Evolutionary conservation across 2,329 filamentous ascomycete genomes (phyloP).

Genomic region (Aureobasidium leucospermi): DNA sequence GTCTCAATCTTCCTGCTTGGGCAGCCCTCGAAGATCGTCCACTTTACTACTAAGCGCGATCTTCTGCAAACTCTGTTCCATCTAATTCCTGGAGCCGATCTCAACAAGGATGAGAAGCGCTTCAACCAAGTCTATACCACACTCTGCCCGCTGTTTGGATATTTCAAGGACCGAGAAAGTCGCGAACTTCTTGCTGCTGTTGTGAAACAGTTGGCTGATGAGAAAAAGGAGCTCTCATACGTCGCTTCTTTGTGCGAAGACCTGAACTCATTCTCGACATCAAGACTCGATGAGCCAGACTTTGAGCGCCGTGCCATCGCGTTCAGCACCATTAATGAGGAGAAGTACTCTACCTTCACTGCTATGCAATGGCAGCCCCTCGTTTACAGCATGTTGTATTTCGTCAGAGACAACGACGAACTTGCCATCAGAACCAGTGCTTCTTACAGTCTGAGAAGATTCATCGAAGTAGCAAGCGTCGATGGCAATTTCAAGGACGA

Average conservation of each 20-base stretch:
- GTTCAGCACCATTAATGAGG: slow-evolving; percentile 63
- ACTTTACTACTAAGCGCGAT: slow-evolving; percentile 71
- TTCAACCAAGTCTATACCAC: slow-evolving; percentile 63
- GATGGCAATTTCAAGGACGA: slow-evolving; percentile 36
- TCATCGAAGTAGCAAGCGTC: slow-evolving; percentile 56
- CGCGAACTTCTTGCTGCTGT: slow-evolving; percentile 67
- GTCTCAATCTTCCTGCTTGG: slow-evolving; percentile 75
- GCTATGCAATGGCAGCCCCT: slow-evolving; percentile 78
- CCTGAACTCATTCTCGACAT: slow-evolving; percentile 70
- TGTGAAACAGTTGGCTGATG: slow-evolving; percentile 60
- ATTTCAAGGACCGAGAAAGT: slow-evolving; percentile 76
- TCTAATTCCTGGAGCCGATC: slow-evolving; percentile 62
- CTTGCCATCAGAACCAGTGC: slow-evolving; percentile 79
- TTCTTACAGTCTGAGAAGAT: slow-evolving; percentile 69
- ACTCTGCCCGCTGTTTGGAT: slow-evolving; percentile 75
- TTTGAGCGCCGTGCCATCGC: slow-evolving; percentile 75
- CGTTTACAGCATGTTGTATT: slow-evolving; percentile 83
- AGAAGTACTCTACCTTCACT: slow-evolving; percentile 53
- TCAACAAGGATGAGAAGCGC: slow-evolving; percentile 50
- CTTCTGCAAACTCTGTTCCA: slow-evolving; percentile 73
- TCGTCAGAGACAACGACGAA: slow-evolving; percentile 78
- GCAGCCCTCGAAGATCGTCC: slow-evolving; percentile 78
- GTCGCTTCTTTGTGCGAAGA: slow-evolving; percentile 66
- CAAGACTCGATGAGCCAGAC: slow-evolving; percentile 75
- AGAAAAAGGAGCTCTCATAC: slow-evolving; percentile 52